phyloP scores from a whole-genome alignment of 257 asterid species.

The Osmanthus fragrans region DNA sequence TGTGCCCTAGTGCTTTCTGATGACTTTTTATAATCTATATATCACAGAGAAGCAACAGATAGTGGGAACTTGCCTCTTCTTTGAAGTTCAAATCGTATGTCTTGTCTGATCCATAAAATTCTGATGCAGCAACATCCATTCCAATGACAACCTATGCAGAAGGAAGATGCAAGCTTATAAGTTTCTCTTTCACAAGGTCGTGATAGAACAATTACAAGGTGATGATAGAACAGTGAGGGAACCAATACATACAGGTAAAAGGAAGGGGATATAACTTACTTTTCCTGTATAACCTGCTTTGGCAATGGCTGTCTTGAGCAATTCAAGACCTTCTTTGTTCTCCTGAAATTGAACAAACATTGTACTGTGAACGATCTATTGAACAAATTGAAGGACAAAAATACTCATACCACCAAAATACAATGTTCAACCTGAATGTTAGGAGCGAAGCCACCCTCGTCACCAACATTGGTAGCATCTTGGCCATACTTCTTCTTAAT shows the following conservation, averaged over 20 bases:
- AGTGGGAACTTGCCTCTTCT: slow-evolving; percentile 63
- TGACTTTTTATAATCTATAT: not conserved
- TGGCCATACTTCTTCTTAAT: slow-evolving; percentile 97
- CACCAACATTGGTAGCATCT: slow-evolving; percentile 98
- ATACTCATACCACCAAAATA: slow-evolving; percentile 5
- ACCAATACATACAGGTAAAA: not conserved
- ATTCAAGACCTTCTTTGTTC: slow-evolving; percentile 97
- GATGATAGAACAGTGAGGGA: not conserved
- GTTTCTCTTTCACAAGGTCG: not conserved
- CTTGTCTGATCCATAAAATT: slow-evolving; percentile 76
- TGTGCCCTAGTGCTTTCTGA: not conserved
- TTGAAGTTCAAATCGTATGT: slow-evolving; percentile 94
- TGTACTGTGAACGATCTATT: slow-evolving; percentile 14
- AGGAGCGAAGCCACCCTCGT: slow-evolving; percentile 99
- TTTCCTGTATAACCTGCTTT: slow-evolving; percentile 93
- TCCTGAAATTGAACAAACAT: slow-evolving; percentile 46
- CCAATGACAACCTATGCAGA: slow-evolving; percentile 82
- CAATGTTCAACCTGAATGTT: slow-evolving; percentile 67
- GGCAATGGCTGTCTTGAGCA: slow-evolving; percentile 92
- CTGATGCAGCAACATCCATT: slow-evolving; percentile 99
- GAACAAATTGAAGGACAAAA: slow-evolving; percentile 17
- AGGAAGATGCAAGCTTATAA: not conserved
- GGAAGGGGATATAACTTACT: slow-evolving; percentile 31
- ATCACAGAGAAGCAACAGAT: slow-evolving; percentile 2
- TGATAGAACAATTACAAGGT: not conserved